Evolutionary conservation across 2,329 filamentous ascomycete species (phyloP), one percentile per base, ranked within the genome.

Genomic region (Dothidotthia symphoricarpi): DNA sequence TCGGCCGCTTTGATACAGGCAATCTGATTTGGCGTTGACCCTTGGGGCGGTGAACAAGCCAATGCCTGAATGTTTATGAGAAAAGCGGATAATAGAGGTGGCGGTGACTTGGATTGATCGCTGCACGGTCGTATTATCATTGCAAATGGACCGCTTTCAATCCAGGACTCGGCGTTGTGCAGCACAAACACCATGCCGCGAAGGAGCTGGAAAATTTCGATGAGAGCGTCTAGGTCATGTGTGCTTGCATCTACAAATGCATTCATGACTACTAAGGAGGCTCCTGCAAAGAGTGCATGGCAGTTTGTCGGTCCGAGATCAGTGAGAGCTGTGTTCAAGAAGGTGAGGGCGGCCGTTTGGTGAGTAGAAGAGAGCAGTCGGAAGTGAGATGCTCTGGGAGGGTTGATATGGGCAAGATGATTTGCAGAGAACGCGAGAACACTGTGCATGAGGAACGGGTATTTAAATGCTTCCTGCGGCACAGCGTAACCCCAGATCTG

Each of bases 371-470:
- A 51, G n/a, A 59, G 53, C 6, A 61, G 24, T 1, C 45, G 53
- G 30, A 53, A 61, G 36, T 57, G 43, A 0, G 36, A 13, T 6
- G 44, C 40, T 16, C 30, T 40, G 10, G 47, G 45, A 4, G 57
- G 53, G 12, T 61, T 49, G 15, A 63, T 40, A 31, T 64, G 50
- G 3, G 57, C 60, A 15, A 65, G 55, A 34, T 69, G 61, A 9
- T 61, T 50, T 3, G 67, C 63, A 1, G 68, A 61, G 25, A 65
- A 62, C 1, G 67, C 65, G 9, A 70, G 43, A 3, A 71, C 56
- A 6, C 61, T 59, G 38, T 69, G 64, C 39, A 71, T 55, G 1
- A 71, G 51, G 30, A 69, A 70, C 1, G 43, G 43, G 33, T 64
- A 50, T 10, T 56, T 48, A 28, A 59, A 55, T 3, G 61, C 66